Conservation (phyloP, 1,284 basidiomycete genomes). For the Ustilago esculenta region DNA sequence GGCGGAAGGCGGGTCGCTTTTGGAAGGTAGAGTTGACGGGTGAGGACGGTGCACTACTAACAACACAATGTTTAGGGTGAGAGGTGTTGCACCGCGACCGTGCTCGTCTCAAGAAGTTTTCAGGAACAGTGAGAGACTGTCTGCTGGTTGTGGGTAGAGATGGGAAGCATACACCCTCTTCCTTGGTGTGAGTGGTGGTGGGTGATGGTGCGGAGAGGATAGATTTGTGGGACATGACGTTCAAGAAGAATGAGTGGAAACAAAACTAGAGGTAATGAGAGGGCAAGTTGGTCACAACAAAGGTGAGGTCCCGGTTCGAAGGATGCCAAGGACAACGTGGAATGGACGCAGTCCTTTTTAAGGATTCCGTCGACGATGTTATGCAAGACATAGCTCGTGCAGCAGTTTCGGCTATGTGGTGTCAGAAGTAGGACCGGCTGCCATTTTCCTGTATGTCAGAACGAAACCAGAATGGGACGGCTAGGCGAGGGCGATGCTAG, state of each 20-base stretch:
- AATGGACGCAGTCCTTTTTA: conserved; percentile 19
- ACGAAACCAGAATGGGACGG: too few species aligned
- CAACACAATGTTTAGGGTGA: neutral
- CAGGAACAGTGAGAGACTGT: conserved; percentile 17
- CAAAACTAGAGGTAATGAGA: too few species aligned
- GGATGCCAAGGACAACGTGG: neutral
- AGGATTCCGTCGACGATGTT: neutral
- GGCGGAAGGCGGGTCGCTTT: conserved; percentile 17
- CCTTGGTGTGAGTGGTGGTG: conserved; percentile 9
- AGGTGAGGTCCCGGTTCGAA: conserved; percentile 23
- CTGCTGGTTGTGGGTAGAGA: conserved; percentile 15
- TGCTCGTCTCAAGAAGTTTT: conserved; percentile 6
- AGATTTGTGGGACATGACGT: conserved; percentile 38
- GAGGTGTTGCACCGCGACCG: conserved; percentile 18
- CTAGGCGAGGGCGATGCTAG: too few species aligned
- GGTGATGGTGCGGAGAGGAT: conserved; percentile 19
- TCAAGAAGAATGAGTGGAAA: conserved; percentile 1
- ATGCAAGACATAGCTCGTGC: conserved; percentile 16
- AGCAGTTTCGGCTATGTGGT: conserved; percentile 13
- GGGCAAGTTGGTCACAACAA: too few species aligned
- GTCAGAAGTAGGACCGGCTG: conserved; percentile 22
- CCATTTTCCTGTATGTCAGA: too few species aligned
- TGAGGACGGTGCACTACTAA: conserved; percentile 18
- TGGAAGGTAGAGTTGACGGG: conserved; percentile 18
- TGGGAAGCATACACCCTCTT: conserved; percentile 11